Evolutionary conservation across 2,329 filamentous ascomycete genomes (phyloP).

Genomic region (Pseudogymnoascus sp.): DNA sequence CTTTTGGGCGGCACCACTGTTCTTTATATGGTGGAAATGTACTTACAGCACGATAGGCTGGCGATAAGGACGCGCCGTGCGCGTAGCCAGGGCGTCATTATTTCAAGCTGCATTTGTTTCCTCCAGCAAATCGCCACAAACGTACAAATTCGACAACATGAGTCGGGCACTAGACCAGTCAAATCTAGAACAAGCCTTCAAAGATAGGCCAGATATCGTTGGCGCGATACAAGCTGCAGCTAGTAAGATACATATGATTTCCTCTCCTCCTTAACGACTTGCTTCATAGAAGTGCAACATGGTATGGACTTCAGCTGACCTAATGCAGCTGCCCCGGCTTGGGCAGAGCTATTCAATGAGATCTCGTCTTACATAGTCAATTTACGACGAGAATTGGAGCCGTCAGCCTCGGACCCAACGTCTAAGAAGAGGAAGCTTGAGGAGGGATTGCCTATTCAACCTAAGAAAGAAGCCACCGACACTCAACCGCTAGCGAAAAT

Average conservation of each 20-base stretch:
- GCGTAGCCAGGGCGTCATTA: not conserved
- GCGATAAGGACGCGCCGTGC: constrained; percentile 9
- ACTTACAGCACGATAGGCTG: not conserved
- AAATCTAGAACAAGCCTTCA: constrained; percentile 26
- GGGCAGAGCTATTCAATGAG: constrained; percentile 29
- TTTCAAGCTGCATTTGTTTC: constrained; percentile 2
- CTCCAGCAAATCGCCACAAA: constrained; percentile 1
- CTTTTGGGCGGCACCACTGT: not conserved
- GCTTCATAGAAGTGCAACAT: not conserved
- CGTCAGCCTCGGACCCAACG: constrained; percentile 20
- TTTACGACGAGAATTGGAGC: constrained; percentile 13
- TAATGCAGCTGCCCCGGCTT: constrained; percentile 10
- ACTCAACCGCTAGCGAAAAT: constrained; percentile 19
- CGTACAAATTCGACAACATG: constrained; percentile 18
- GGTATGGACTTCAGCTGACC: not conserved
- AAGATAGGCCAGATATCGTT: constrained; percentile 26
- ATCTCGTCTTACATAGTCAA: constrained; percentile 25
- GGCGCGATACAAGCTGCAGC: constrained; percentile 26
- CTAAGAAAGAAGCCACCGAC: not conserved
- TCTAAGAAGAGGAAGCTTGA: constrained; percentile 29
- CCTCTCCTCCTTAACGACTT: constrained; percentile 20
- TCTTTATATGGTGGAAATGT: not conserved
- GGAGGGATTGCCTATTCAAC: constrained; percentile 19
- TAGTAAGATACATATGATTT: constrained; percentile 20
- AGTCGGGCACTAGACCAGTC: constrained; percentile 23